These are phyloP conservation scores for Ettlia oleoabundans DNA, from an alignment of 139 green algal species.

Conservation along the genomic window DNA sequence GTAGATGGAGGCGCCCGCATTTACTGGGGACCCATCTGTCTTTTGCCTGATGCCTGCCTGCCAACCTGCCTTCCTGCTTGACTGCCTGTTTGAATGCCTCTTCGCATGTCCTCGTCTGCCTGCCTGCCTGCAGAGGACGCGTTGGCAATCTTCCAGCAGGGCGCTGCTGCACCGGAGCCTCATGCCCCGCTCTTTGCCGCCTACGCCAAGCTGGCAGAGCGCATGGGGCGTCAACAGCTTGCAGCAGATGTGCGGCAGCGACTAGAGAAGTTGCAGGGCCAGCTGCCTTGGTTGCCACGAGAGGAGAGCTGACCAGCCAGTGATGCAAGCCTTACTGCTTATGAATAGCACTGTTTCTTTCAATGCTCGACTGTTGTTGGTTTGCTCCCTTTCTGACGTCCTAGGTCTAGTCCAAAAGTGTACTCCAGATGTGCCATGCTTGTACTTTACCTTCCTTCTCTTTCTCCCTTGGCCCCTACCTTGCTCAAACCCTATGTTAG, in stretches of 20 bases:
- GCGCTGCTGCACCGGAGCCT: slow-evolving; percentile 30
- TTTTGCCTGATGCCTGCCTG: too few relatives aligned
- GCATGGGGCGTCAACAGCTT: slow-evolving; percentile 28
- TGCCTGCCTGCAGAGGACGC: slow-evolving; percentile 20
- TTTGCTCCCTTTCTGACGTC: too few relatives aligned
- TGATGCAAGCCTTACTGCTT: too few relatives aligned
- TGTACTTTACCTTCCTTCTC: too few relatives aligned
- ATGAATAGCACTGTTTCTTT: too few relatives aligned
- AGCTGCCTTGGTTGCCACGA: not conserved
- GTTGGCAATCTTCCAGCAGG: slow-evolving; percentile 57
- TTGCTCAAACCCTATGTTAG: too few relatives aligned
- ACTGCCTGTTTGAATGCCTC: not conserved
- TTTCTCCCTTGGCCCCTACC: too few relatives aligned
- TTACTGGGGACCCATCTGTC: too few relatives aligned
- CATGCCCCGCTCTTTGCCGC: slow-evolving; percentile 68
- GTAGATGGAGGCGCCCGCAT: too few relatives aligned
- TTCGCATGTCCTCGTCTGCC: not conserved
- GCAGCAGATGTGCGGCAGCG: slow-evolving; percentile 36
- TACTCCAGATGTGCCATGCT: too few relatives aligned
- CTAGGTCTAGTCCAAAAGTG: too few relatives aligned
- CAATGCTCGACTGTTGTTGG: too few relatives aligned
- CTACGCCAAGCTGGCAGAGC: slow-evolving; percentile 61
- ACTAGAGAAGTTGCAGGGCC: not conserved
- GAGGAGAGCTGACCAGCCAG: not conserved
- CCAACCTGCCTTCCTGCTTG: not conserved